Evolutionary conservation across 208 protist genomes (phyloP), one percentile per base, ranked within the genome.

Genomic region (Tritrichomonas musculus): DNA sequence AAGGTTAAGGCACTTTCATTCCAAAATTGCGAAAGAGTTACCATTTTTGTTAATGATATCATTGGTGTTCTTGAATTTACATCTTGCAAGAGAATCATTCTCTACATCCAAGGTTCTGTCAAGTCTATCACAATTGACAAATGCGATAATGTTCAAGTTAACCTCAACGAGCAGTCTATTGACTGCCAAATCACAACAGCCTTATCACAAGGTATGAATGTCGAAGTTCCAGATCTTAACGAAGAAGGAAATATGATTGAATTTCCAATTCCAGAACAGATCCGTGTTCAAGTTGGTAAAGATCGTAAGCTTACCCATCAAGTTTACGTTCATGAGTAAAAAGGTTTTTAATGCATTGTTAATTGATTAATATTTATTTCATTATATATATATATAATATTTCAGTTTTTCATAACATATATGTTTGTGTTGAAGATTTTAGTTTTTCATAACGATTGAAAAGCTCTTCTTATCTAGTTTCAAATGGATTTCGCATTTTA

Each of bases 321-420:
- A 11, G 77, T 88, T 57, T 88, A 88, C 44, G 77, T 88, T 50
- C 77, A 88, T 27, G 77, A 88, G 47, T 88, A 88, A 88, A 88
- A n/a, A n/a, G n/a, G n/a, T n/a, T n/a, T n/a, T n/a, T n/a, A n/a
- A n/a, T n/a, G n/a, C n/a, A n/a, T n/a, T n/a, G n/a, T n/a, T n/a
- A n/a, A n/a, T n/a, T n/a, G n/a, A n/a, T n/a, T n/a, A n/a, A n/a
- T n/a, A n/a, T n/a, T n/a, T n/a, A n/a, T n/a, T n/a, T n/a, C n/a
- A n/a, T n/a, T n/a, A n/a, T n/a, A n/a, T n/a, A n/a, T n/a, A n/a
- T n/a, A n/a, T n/a, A n/a, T n/a, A n/a, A n/a, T n/a, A n/a, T n/a
- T n/a, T n/a, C n/a, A n/a, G n/a, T n/a, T n/a, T n/a, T n/a, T n/a
- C n/a, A n/a, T n/a, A n/a, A n/a, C n/a, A n/a, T n/a, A n/a, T n/a